phyloP scores from a whole-genome alignment of 148 eudicot species.

The Vaccinium darrowii region DNA sequence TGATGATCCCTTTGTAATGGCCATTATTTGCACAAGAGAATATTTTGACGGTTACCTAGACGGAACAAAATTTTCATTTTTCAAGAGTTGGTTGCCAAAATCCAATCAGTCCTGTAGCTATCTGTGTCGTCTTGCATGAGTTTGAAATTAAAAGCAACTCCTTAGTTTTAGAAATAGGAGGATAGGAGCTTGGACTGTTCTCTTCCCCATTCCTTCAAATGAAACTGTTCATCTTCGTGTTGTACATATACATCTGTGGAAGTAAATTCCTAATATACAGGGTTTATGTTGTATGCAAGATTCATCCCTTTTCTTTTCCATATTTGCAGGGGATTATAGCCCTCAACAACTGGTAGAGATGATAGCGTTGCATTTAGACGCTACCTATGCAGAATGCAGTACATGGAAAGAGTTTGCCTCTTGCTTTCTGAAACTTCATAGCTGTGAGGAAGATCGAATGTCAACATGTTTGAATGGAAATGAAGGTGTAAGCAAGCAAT shows the following conservation, averaged over 20 bases:
- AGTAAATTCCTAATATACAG: not conserved
- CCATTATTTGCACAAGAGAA: not conserved
- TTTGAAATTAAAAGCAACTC: not conserved
- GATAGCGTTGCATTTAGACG: constrained; percentile 82
- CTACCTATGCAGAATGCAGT: constrained; percentile 42
- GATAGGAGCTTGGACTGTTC: not conserved
- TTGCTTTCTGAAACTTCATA: constrained; percentile 51
- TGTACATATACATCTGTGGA: not conserved
- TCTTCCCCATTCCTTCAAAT: not conserved
- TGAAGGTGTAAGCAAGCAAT: constrained; percentile 21
- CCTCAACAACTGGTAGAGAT: constrained; percentile 60
- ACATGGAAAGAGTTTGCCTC: constrained; percentile 79
- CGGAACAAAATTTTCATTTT: not conserved
- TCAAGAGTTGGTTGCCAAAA: not conserved
- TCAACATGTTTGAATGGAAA: constrained; percentile 47
- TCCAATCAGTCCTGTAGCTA: not conserved
- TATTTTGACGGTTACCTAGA: not conserved
- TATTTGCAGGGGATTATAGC: constrained; percentile 57
- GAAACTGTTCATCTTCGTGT: not conserved
- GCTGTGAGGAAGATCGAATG: constrained; percentile 61
- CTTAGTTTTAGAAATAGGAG: not conserved
- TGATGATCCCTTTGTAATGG: not conserved
- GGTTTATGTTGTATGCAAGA: not conserved
- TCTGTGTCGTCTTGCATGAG: not conserved
- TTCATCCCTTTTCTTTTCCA: not conserved